phyloP scores from a whole-genome alignment of 345 rosid species.

The Raphanus raphanistrum region DNA sequence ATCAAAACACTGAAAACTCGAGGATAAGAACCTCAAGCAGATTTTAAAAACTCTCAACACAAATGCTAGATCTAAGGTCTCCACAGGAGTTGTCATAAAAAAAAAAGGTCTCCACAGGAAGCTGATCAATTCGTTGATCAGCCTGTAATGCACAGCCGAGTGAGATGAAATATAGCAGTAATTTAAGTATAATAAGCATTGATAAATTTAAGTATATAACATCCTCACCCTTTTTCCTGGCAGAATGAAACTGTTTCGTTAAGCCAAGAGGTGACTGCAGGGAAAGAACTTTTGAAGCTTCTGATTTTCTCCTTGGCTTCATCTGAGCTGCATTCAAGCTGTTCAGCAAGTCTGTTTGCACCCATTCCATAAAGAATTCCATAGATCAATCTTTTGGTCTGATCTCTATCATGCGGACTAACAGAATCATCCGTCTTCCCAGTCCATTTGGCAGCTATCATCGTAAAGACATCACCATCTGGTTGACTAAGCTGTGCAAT shows the following conservation, averaged over 20 bases:
- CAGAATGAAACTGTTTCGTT: constrained; percentile 64
- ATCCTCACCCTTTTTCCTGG: constrained; percentile 70
- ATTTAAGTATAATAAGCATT: neutral
- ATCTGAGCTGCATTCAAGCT: constrained; percentile 74
- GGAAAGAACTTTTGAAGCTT: constrained; percentile 79
- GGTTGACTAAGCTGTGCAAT: constrained; percentile 77
- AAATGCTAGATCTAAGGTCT: constrained; percentile 2
- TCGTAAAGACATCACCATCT: constrained; percentile 79
- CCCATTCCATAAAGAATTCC: constrained; percentile 99
- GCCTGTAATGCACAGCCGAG: neutral
- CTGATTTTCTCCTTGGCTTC: constrained; percentile 83
- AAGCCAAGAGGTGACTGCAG: constrained; percentile 88
- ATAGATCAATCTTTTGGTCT: constrained; percentile 86
- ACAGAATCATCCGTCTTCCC: constrained; percentile 66
- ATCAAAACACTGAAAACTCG: neutral
- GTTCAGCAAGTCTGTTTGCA: constrained; percentile 83
- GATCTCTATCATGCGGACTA: constrained; percentile 71
- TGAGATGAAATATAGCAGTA: neutral
- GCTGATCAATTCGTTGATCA: constrained; percentile 2
- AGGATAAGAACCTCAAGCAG: neutral
- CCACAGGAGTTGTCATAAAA: too few relatives aligned
- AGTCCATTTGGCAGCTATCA: constrained; percentile 91
- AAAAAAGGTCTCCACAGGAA: constrained; percentile 1
- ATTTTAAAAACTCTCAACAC: neutral
- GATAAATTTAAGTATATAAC: constrained; percentile 11